These are phyloP conservation scores for Geopyxis carbonaria DNA, from an alignment of 495 filamentous ascomycete genomes.

Conservation along the genomic window DNA sequence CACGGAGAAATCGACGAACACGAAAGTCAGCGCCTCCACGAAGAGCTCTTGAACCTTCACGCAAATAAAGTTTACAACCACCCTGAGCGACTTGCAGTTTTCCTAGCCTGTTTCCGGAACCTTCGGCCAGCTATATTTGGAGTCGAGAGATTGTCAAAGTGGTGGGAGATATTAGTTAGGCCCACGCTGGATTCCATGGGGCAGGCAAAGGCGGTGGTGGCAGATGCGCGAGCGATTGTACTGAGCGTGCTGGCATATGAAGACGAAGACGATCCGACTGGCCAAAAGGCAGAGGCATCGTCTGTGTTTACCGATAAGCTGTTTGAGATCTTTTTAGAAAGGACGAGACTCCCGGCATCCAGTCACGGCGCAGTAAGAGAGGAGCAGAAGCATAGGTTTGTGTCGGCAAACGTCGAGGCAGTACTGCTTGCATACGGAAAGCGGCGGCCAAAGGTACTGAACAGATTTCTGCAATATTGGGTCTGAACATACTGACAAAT, in stretches of 20 bases:
- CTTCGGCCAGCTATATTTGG: slow-evolving; percentile 41
- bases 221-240: slow-evolving; percentile 40
- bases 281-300: slow-evolving; percentile 28
- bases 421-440: slow-evolving; percentile 43
- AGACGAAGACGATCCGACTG: slow-evolving; percentile 32
- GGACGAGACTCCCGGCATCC: slow-evolving; percentile 29
- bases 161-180: slow-evolving; percentile 48
- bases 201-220: slow-evolving; percentile 39
- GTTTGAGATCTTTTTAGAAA: slow-evolving; percentile 42
- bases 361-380: slow-evolving; percentile 37
- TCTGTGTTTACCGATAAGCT: slow-evolving; percentile 36
- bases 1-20: slow-evolving; percentile 41
- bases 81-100: slow-evolving; percentile 39
- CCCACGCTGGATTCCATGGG: slow-evolving; percentile 40
- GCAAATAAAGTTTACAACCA: slow-evolving; percentile 36
- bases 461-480: neutral
- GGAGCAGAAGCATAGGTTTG: slow-evolving; percentile 30
- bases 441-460: slow-evolving; percentile 44
- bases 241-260: slow-evolving; percentile 42
- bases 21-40: slow-evolving; percentile 44
- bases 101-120: slow-evolving; percentile 41
- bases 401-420: slow-evolving; percentile 34
- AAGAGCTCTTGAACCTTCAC: slow-evolving; percentile 46
- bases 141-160: slow-evolving; percentile 37
- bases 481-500: no score